Conservation (phyloP, 805 yeast species). For the Ogataea degrootiae region DNA sequence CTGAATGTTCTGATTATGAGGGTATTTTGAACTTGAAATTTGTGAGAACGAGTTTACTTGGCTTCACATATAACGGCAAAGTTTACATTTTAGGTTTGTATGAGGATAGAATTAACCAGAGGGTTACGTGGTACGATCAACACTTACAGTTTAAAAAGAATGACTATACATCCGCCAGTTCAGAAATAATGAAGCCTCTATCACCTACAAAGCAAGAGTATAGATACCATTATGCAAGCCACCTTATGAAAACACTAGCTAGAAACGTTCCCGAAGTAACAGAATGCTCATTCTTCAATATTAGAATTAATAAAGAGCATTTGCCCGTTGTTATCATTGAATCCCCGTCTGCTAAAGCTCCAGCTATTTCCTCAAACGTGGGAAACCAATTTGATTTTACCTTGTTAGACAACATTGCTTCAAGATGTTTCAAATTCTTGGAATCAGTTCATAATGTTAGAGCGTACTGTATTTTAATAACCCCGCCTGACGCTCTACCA, state of each 20-base stretch:
- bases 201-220: slow-evolving; percentile 22
- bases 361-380: slow-evolving; percentile 1
- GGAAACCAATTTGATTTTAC: slow-evolving; percentile 27
- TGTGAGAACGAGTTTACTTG: slow-evolving; percentile 84
- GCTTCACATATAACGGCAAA: slow-evolving; percentile 83
- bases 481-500: slow-evolving; percentile 78
- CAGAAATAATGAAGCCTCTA: not conserved
- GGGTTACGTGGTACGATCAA: slow-evolving; percentile 62
- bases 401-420: slow-evolving; percentile 46
- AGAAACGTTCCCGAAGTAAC: slow-evolving; percentile 74
- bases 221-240: slow-evolving; percentile 80
- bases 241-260: slow-evolving; percentile 78
- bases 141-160: slow-evolving; percentile 22
- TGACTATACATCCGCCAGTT: not conserved
- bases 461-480: slow-evolving; percentile 74
- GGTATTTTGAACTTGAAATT: slow-evolving; percentile 74
- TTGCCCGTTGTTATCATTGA: slow-evolving; percentile 85
- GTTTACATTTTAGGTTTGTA: slow-evolving; percentile 84
- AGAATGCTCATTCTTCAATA: slow-evolving; percentile 90
- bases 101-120: slow-evolving; percentile 85
- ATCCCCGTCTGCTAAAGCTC: slow-evolving; percentile 22
- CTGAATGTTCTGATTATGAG: slow-evolving; percentile 67
- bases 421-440: slow-evolving; percentile 40
- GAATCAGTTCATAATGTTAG: slow-evolving; percentile 65
- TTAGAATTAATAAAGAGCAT: slow-evolving; percentile 71